Percentiles rank a stretch among this genome's conserved stretches.
phyloP scores from a whole-genome alignment of 192 early-diverging fungal species.

The Neocallimastix lanati region DNA sequence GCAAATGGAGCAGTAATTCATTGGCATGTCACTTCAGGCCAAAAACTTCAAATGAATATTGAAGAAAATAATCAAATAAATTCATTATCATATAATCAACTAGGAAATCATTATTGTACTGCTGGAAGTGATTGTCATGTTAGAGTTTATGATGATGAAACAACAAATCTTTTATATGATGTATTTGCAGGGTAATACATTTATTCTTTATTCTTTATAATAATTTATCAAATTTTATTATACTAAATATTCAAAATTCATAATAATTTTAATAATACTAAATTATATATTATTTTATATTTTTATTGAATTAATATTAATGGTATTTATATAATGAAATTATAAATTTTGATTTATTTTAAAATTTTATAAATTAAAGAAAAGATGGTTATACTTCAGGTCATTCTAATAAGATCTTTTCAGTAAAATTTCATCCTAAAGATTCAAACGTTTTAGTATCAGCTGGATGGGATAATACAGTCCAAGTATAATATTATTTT shows the following conservation, averaged over 20 bases:
- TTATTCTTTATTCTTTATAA: too few relatives aligned
- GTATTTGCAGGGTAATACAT: slow-evolving; percentile 8
- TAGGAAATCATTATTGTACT: slow-evolving; percentile 13
- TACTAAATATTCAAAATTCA: too few relatives aligned
- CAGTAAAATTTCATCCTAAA: slow-evolving; percentile 28
- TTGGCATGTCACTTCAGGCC: slow-evolving; percentile 26
- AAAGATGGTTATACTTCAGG: slow-evolving; percentile 16
- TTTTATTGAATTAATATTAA: too few relatives aligned
- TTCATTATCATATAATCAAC: slow-evolving; percentile 11
- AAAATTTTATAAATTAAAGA: background rate
- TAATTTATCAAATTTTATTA: too few relatives aligned
- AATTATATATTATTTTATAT: too few relatives aligned
- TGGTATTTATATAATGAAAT: too few relatives aligned
- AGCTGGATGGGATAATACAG: slow-evolving; percentile 37
- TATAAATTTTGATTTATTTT: too few relatives aligned
- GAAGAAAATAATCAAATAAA: slow-evolving; percentile 21
- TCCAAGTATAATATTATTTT: slow-evolving; percentile 14
- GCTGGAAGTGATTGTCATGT: slow-evolving; percentile 18
- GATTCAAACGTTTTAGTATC: slow-evolving; percentile 17
- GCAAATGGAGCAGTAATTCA: slow-evolving; percentile 26
- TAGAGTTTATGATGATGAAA: slow-evolving; percentile 21
- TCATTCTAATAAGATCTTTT: slow-evolving; percentile 32
- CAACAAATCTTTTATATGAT: background rate
- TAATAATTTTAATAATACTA: too few relatives aligned
- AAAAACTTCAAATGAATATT: slow-evolving; percentile 13